Base-by-base conservation (phyloP, 2,329 filamentous ascomycete genomes). In the Sclerotinia borealis region DNA sequence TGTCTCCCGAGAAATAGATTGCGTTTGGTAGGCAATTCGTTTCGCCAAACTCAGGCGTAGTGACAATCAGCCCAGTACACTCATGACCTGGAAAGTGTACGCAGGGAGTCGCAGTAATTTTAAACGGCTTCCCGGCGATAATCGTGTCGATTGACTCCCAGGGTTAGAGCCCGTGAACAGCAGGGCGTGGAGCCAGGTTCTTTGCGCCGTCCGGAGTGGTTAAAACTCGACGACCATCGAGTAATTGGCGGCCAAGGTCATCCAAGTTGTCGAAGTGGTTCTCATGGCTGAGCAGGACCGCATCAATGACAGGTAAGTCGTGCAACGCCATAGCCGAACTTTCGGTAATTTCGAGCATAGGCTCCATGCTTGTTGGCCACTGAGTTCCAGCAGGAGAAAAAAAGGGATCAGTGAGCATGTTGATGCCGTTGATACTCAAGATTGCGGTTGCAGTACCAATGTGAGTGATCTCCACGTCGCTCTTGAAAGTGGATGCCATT, bases 251-350 rank as follows among this genome's bases (percentile, higher is more conserved):
- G 27, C 80, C 80, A 0, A 77, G 66, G 2, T 76, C 73, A 39
- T 83, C 80, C 2, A 83, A 74, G 64, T 82, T 82, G 65, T 82
- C 80, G 0, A 73, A 72, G 63, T 82, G 80, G 68, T 82, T 78
- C 68, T 82, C 80, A 63, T 83, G 80, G 68, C 77, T 80, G 0
- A 82, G 74, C 4, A 82, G 39, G 15, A 58, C 27, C 4, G 54
- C 54, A 22, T 58, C 54, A 15, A 58, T 47, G 1, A 15, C 25
- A 2, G 54, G 54, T 8, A 58, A 37, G 11, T 58, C 13, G 15
- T 58, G 13, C 19, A 58, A 8, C 19, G 4, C 11, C 4, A 59
- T 22, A 13, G 55, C 55, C 8, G 55, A 39, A 22, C 29, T 29
- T 1, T 59, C 39, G 10, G 17, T 10, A 5, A 45, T 29, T 9